These are phyloP conservation scores for Dichomitus squalens DNA, from an alignment of 1,284 basidiomycete species.

Conservation along the genomic window DNA sequence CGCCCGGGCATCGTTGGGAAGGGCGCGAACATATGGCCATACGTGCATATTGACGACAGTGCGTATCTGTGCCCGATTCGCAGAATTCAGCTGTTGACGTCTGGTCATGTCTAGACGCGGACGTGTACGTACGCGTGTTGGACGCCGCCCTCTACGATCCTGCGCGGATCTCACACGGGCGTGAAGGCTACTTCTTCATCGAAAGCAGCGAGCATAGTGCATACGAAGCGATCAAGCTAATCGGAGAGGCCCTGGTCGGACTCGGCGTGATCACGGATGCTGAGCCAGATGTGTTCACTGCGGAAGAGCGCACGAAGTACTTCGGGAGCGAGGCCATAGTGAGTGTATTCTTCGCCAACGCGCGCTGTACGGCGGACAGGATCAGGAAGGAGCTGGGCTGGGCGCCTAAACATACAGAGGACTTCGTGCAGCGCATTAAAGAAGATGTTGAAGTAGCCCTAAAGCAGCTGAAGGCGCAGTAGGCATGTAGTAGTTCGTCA, in stretches of 20 bases:
- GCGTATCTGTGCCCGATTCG: background rate
- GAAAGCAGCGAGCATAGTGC: slow-evolving; percentile 43
- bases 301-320: slow-evolving; percentile 32
- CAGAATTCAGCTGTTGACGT: background rate
- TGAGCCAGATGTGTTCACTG: slow-evolving; percentile 30
- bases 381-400: slow-evolving; percentile 42
- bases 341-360: slow-evolving; percentile 43
- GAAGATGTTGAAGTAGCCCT: slow-evolving; percentile 3
- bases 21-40: slow-evolving; percentile 33
- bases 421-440: slow-evolving; percentile 8
- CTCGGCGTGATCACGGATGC: slow-evolving; percentile 25
- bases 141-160: slow-evolving; percentile 13
- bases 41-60: slow-evolving; percentile 38
- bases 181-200: slow-evolving; percentile 46
- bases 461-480: slow-evolving; percentile 31
- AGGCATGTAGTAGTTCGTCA: background rate
- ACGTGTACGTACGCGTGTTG: slow-evolving; percentile 21
- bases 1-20: slow-evolving; percentile 37
- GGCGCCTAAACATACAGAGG: slow-evolving; percentile 32
- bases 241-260: slow-evolving; percentile 35
- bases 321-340: slow-evolving; percentile 14
- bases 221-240: slow-evolving; percentile 35
- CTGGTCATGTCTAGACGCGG: slow-evolving; percentile 24
- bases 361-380: slow-evolving; percentile 41
- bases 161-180: slow-evolving; percentile 36